phyloP scores from a whole-genome alignment of 345 rosid genomes.

The Hibiscus trionum region DNA sequence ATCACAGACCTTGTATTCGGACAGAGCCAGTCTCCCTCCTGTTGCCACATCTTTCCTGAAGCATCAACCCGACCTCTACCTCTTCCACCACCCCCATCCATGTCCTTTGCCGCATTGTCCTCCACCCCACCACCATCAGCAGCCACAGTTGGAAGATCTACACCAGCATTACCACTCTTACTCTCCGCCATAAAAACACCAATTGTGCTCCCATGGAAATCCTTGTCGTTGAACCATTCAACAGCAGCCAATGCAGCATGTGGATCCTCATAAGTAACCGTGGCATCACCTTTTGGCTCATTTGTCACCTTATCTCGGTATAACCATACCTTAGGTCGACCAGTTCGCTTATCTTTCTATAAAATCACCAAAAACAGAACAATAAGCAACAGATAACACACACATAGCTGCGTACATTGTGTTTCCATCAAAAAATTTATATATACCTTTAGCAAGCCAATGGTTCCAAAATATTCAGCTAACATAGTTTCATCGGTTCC shows the following conservation, averaged over 20 bases:
- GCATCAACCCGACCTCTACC: constrained; percentile 80
- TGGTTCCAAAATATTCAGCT: constrained; percentile 90
- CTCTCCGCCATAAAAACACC: constrained; percentile 81
- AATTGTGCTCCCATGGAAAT: constrained; percentile 74
- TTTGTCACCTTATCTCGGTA: constrained; percentile 80
- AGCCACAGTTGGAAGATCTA: constrained; percentile 24
- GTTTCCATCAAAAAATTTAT: constrained; percentile 11
- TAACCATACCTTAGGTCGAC: constrained; percentile 87
- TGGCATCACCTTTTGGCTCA: constrained; percentile 97
- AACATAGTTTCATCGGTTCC: constrained; percentile 86
- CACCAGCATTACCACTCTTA: constrained; percentile 46
- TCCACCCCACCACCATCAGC: constrained; percentile 43
- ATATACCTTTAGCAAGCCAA: constrained; percentile 90
- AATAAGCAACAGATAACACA: neutral
- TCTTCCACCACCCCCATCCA: constrained; percentile 45
- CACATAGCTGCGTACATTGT: neutral
- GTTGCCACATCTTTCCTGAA: constrained; percentile 82
- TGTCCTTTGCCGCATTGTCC: constrained; percentile 31
- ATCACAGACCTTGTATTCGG: constrained; percentile 99
- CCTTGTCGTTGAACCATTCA: constrained; percentile 96
- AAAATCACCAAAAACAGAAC: neutral
- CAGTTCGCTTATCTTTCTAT: constrained; percentile 88
- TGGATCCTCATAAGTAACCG: constrained; percentile 94
- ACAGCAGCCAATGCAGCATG: constrained; percentile 97
- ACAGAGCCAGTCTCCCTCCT: constrained; percentile 98